These are phyloP conservation scores for Trichoderma lentiforme DNA, from an alignment of 2,329 filamentous ascomycete genomes.

Conservation along the genomic window DNA sequence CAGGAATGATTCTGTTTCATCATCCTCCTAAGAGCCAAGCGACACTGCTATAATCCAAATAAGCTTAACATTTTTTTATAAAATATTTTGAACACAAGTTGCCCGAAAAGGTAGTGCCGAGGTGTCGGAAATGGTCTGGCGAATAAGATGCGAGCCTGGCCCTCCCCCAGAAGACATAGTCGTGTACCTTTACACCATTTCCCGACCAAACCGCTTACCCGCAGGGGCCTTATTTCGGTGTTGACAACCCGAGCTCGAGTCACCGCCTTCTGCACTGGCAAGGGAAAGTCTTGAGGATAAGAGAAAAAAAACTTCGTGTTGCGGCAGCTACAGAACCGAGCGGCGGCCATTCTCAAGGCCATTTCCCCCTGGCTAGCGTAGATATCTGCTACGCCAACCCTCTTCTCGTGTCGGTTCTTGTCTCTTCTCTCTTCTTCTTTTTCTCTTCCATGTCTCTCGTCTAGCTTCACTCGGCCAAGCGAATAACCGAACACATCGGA, in stretches of 20 bases:
- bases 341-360: neutral
- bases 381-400: neutral
- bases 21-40: neutral
- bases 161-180: neutral
- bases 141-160: neutral
- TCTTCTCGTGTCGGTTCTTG: too few species aligned
- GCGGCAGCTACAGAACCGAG: neutral
- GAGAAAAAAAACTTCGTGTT: neutral
- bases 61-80: neutral
- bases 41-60: neutral
- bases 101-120: neutral
- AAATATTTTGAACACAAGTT: neutral
- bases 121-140: neutral
- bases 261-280: neutral
- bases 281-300: neutral
- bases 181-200: neutral
- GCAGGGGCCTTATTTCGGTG: conserved; percentile 2
- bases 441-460: neutral
- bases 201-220: neutral
- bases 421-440: neutral
- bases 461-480: neutral
- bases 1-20: neutral
- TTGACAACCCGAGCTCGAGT: neutral
- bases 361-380: neutral
- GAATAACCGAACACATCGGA: neutral